Evolutionary conservation across 2,329 filamentous ascomycete species (phyloP), one percentile per base, ranked within the genome.

Genomic region (Coniochaeta sp.): DNA sequence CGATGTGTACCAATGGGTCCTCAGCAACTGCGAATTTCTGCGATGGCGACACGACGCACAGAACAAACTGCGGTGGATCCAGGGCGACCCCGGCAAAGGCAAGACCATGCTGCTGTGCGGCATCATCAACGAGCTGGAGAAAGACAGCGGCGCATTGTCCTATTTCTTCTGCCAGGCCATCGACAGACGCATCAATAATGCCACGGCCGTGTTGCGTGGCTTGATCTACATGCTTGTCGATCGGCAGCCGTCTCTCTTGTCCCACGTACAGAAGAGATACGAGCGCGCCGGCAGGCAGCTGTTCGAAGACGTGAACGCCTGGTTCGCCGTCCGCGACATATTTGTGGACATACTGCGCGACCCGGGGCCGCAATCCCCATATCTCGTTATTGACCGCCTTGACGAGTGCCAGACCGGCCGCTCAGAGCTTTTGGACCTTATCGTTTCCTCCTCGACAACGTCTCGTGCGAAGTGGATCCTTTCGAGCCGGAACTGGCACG

Each of bases 371-470:
- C 18, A 56, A 4, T 57, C 4, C 0, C 62, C 61, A 0, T 68
- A 67, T 52, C 45, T 77, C 4, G 54, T 77, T 2, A 60, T 78
- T 28, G 71, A 78, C 57, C 72, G 68, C 1, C 67, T 78, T 0
- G 72, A 79, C 51, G 72, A 78, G 55, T 78, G 73, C 54, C 54
- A 32, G 33, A 53, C 27, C 7, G 65, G 57, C 40, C 54, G 60
- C 14, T 6, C 47, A 2, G 27, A 60, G 35, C 67, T 76, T 31
- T 59, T 74, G 10, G 49, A 67, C 1, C 57, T 73, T 5, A 64
- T 76, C 42, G 46, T 53, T 6, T 42, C 61, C 6, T 60, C 58
- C 28, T 61, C 60, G 6, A 18, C 27, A 51, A 54, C 51, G 51
- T 31, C 45, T 10, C 48, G 53, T 10, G 55, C 68, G 22, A 75